phyloP scores from a whole-genome alignment of 2,329 filamentous ascomycete species.

The Gaeumannomyces sp. region DNA sequence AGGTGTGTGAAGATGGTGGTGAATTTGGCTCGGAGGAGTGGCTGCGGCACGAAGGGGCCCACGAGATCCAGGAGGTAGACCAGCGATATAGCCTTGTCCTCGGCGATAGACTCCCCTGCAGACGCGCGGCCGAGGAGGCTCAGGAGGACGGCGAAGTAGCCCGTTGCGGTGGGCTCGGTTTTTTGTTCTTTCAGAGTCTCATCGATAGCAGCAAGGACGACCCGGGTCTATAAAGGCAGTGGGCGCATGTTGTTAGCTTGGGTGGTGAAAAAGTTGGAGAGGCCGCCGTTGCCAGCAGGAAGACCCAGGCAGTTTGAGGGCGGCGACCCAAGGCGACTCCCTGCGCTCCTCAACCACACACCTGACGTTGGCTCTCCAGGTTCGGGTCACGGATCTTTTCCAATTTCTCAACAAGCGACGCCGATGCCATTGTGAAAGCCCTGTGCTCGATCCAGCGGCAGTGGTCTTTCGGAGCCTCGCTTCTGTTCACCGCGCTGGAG shows the following conservation, averaged over 20 bases:
- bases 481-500: neutral
- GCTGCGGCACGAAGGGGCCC: constrained; percentile 74
- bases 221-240: constrained; percentile 56
- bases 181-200: constrained; percentile 87
- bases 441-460: neutral
- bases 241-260: neutral
- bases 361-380: constrained; percentile 9
- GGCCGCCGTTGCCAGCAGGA: too few relatives aligned
- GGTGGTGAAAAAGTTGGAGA: constrained; percentile 5
- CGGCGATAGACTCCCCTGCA: constrained; percentile 63
- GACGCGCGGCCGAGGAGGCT: constrained; percentile 77
- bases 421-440: constrained; percentile 2
- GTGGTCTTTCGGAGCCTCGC: neutral
- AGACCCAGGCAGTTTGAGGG: neutral
- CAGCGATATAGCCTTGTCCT: constrained; percentile 76
- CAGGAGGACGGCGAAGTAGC: constrained; percentile 92
- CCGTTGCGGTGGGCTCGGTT: constrained; percentile 74
- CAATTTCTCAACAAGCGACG: constrained; percentile 12
- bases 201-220: constrained; percentile 87
- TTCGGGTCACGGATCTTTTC: constrained; percentile 11
- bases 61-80: constrained; percentile 95
- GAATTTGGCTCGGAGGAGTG: constrained; percentile 91
- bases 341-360: neutral
- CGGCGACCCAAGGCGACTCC: neutral
- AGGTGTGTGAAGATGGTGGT: constrained; percentile 84